phyloP scores from a whole-genome alignment of 208 protist genomes.

The Trypanosoma vivax region DNA sequence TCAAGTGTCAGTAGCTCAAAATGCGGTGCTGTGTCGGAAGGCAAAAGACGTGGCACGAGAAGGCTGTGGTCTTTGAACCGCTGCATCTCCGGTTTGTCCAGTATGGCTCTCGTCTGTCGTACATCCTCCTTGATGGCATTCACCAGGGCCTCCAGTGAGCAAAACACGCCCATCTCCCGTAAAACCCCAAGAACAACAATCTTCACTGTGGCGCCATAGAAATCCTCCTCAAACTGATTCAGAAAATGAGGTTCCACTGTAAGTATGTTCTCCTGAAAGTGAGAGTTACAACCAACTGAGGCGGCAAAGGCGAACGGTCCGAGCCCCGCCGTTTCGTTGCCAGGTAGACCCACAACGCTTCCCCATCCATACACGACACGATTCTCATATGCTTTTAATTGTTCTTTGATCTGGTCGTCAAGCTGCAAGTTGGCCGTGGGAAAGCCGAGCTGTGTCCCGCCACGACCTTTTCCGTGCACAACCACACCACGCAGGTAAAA shows the following conservation, averaged over 20 bases:
- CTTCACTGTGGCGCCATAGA: constrained; percentile 78
- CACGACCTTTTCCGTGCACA: constrained; percentile 78
- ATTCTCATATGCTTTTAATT: constrained; percentile 51
- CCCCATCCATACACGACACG: constrained; percentile 82
- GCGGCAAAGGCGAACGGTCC: constrained; percentile 76
- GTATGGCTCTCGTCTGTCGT: constrained; percentile 19
- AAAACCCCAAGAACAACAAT: constrained; percentile 57
- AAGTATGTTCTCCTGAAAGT: constrained; percentile 69
- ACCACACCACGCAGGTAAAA: constrained; percentile 58
- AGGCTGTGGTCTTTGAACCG: constrained; percentile 29
- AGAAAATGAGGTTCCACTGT: constrained; percentile 88
- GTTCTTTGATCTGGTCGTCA: constrained; percentile 22
- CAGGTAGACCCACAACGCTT: constrained; percentile 30
- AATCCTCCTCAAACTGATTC: constrained; percentile 76
- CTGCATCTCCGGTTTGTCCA: constrained; percentile 23
- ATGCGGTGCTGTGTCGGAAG: neutral
- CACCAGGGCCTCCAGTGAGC: constrained; percentile 70
- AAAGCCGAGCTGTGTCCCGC: constrained; percentile 81
- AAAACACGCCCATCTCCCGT: constrained; percentile 59
- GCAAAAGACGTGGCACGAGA: constrained; percentile 17
- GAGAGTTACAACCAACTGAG: constrained; percentile 87
- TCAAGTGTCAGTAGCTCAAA: neutral
- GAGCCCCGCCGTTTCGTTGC: neutral
- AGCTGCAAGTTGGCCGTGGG: constrained; percentile 85
- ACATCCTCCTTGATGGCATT: constrained; percentile 70